phyloP scores from a whole-genome alignment of 768 basidiomycete species.

The Phanerochaete sordida region DNA sequence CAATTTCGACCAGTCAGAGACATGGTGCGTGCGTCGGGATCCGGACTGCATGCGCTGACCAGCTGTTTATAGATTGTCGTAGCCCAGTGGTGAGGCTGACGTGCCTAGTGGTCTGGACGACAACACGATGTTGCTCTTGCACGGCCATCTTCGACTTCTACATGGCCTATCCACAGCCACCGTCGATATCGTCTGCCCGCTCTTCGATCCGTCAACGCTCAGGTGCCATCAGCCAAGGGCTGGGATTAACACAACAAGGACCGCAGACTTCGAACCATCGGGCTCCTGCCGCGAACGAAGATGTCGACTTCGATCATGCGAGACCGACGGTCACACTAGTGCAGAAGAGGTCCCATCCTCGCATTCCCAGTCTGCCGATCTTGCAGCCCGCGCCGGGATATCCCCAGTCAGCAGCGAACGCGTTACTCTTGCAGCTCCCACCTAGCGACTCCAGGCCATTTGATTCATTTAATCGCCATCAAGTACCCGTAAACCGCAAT shows the following conservation, averaged over 20 bases:
- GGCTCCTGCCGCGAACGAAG: too few relatives aligned
- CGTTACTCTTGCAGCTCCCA: background rate
- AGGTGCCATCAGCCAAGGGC: conserved; percentile 17
- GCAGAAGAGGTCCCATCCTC: conserved; percentile 1
- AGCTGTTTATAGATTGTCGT: background rate
- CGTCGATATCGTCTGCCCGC: conserved; percentile 9
- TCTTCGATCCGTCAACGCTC: conserved; percentile 22
- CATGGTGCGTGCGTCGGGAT: background rate
- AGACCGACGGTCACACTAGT: conserved; percentile 19
- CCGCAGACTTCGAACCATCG: background rate
- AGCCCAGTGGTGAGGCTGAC: conserved; percentile 5
- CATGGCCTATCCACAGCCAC: conserved; percentile 12
- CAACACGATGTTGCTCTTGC: background rate
- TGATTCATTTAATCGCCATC: background rate
- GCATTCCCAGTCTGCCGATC: conserved; percentile 1
- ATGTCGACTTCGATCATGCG: conserved; percentile 10
- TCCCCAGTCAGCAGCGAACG: background rate
- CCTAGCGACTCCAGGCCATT: background rate
- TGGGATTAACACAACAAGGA: background rate
- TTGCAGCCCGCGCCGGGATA: background rate
- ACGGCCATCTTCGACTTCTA: background rate
- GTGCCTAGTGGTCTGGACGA: background rate
- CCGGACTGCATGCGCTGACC: background rate
- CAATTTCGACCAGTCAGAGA: background rate
- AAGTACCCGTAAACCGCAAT: background rate